phyloP scores from a whole-genome alignment of 1,139 yeast species.

The Lodderomyces oxycetoniae region DNA sequence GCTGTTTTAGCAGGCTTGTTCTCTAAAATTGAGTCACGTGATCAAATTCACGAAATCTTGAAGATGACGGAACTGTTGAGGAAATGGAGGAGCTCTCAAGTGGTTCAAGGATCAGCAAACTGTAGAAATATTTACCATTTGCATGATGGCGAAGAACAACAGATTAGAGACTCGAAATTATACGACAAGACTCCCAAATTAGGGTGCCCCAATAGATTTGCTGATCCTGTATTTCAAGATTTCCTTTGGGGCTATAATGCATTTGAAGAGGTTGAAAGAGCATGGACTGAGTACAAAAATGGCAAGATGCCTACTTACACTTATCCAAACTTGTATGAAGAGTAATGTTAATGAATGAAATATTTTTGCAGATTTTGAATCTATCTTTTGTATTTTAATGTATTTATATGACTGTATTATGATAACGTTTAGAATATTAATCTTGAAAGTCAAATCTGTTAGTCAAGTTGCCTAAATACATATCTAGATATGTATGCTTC shows the following conservation, averaged over 20 bases:
- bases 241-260: slow-evolving; percentile 25
- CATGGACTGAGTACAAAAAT: slow-evolving; percentile 12
- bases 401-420: too few relatives aligned
- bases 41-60: slow-evolving; percentile 15
- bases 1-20: slow-evolving; percentile 19
- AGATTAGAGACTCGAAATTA: slow-evolving; percentile 17
- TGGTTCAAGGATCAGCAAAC: slow-evolving; percentile 22
- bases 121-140: slow-evolving; percentile 23
- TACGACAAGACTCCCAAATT: slow-evolving; percentile 13
- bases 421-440: too few relatives aligned
- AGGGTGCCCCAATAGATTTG: slow-evolving; percentile 25
- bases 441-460: too few relatives aligned
- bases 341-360: too few relatives aligned
- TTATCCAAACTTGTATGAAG: slow-evolving; percentile 12
- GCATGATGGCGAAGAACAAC: slow-evolving; percentile 22
- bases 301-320: slow-evolving; percentile 11
- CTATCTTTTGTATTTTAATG: too few relatives aligned
- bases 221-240: slow-evolving; percentile 23
- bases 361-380: too few relatives aligned
- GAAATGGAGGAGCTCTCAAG: slow-evolving; percentile 22
- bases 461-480: too few relatives aligned
- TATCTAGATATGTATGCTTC: too few relatives aligned
- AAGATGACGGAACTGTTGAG: slow-evolving; percentile 18
- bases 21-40: slow-evolving; percentile 11
- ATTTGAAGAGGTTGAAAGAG: slow-evolving; percentile 19